These are phyloP conservation scores for Saccharum spontaneum DNA, from an alignment of 176 grass and related monocot species.

Conservation along the genomic window DNA sequence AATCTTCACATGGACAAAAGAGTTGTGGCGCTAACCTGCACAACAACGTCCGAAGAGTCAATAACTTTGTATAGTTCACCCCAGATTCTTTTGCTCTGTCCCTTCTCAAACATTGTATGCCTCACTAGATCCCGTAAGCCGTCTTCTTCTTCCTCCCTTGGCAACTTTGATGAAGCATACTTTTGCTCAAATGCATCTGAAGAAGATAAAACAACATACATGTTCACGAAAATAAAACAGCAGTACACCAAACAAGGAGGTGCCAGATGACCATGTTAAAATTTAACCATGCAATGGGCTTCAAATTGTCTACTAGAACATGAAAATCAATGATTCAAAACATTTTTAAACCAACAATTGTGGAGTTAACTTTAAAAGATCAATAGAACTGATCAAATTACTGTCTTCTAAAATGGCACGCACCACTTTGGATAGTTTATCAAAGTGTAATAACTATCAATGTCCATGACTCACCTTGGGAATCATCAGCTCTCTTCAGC, in stretches of 20 bases:
- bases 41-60: slow-evolving; percentile 93
- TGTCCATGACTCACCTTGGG: slow-evolving; percentile 62
- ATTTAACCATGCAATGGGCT: neutral
- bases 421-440: neutral
- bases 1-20: slow-evolving; percentile 2
- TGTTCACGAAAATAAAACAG: neutral
- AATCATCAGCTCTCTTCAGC: slow-evolving; percentile 65
- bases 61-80: slow-evolving; percentile 99
- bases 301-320: neutral
- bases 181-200: slow-evolving; percentile 80
- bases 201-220: neutral
- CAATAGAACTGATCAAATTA: neutral
- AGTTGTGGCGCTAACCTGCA: slow-evolving; percentile 49
- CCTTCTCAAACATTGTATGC: slow-evolving; percentile 99
- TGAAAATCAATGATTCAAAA: neutral
- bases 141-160: slow-evolving; percentile 78
- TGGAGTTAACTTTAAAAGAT: neutral
- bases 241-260: neutral
- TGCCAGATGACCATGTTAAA: neutral
- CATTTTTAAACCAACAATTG: neutral
- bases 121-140: slow-evolving; percentile 89
- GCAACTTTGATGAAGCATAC: slow-evolving; percentile 51
- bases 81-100: slow-evolving; percentile 96
- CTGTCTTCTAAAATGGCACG: neutral
- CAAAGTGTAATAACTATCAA: neutral